Evolutionary conservation across 805 yeast genomes (phyloP).

Genomic region (Cyberlindnera samutprakarnensis): DNA sequence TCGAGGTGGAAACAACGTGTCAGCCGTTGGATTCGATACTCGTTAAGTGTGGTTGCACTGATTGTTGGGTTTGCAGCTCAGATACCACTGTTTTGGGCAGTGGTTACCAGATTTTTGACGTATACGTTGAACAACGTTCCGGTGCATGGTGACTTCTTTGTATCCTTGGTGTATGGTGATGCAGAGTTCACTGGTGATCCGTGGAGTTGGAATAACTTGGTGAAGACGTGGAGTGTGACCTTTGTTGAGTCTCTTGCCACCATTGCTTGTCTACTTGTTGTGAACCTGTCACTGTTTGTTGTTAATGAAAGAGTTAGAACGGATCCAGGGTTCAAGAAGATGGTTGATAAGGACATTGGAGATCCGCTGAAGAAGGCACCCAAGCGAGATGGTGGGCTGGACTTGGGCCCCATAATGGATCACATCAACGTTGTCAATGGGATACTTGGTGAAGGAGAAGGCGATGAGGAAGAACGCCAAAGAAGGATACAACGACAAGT

Average conservation of each 20-base stretch:
- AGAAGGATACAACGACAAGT: too few species aligned
- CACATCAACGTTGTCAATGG: not conserved
- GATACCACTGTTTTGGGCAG: slow-evolving; percentile 51
- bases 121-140: slow-evolving; percentile 49
- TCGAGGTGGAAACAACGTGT: slow-evolving; percentile 19
- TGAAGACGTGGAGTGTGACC: slow-evolving; percentile 3
- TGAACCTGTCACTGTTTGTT: slow-evolving; percentile 41
- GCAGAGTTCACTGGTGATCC: slow-evolving; percentile 12
- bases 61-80: slow-evolving; percentile 39
- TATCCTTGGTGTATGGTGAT: slow-evolving; percentile 22
- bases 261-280: slow-evolving; percentile 31
- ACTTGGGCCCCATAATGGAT: not conserved
- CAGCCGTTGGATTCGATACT: slow-evolving; percentile 2
- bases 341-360: slow-evolving; percentile 55
- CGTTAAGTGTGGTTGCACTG: slow-evolving; percentile 14
- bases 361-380: slow-evolving; percentile 6
- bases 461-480: too few species aligned
- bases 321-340: slow-evolving; percentile 60
- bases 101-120: slow-evolving; percentile 45
- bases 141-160: slow-evolving; percentile 28
- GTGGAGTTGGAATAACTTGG: slow-evolving; percentile 6
- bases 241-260: slow-evolving; percentile 25
- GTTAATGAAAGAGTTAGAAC: slow-evolving; percentile 66
- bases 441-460: too few species aligned
- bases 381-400: not conserved